Base-by-base conservation (phyloP, 2,329 filamentous ascomycete species). In the Penicillium thymicola region DNA sequence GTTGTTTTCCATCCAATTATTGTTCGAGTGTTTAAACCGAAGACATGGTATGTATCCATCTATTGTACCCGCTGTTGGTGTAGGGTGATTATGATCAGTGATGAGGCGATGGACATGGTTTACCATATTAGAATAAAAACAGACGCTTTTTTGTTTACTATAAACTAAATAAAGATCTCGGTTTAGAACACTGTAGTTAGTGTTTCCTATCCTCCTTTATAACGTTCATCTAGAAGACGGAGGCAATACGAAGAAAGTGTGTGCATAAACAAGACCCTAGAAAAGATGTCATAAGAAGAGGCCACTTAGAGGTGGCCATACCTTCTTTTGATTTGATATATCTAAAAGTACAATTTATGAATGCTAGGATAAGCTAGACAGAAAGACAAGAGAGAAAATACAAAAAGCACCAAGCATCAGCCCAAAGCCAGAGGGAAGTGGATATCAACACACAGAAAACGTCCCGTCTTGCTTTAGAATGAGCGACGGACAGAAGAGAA, bases 301-400 rank as follows among this genome's bases (percentile, higher is more conserved):
- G 11, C 45, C 38, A 44, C 25, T 43, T 21, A 7, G 6, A 16
- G 13, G 14, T 57, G n/a, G 44, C 60, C 30, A 16, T 65, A 57
- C 44, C 43, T 54, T 46, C 47, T 27, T 51, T 32, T 51, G 54
- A 62, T 56, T 56, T 47, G 47, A 63, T 60, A 64, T 62, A 57
- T 60, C 60, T 66, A 67, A 59, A 64, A 67, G 61, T 67, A 67
- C 67, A 70, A 65, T 65, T 67, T 65, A 65, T 66, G 40, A 47
- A 50, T 58, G 49, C 57, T 49, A 59, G 37, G 45, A 52, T 49
- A 54, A 57, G 51, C 54, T 58, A 51, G 55, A 37, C 42, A 51
- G 30, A 59, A 44, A 57, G 23, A 61, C 51, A 40, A 41, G 38
- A 60, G 43, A 56, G 55, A 57, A 54, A 57, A 41, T 56, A 60